Percentiles rank a stretch among this genome's conserved stretches.
These are phyloP conservation scores for Blastocystis sp. DNA, from an alignment of 352 stramenopile species.

Conservation along the genomic window DNA sequence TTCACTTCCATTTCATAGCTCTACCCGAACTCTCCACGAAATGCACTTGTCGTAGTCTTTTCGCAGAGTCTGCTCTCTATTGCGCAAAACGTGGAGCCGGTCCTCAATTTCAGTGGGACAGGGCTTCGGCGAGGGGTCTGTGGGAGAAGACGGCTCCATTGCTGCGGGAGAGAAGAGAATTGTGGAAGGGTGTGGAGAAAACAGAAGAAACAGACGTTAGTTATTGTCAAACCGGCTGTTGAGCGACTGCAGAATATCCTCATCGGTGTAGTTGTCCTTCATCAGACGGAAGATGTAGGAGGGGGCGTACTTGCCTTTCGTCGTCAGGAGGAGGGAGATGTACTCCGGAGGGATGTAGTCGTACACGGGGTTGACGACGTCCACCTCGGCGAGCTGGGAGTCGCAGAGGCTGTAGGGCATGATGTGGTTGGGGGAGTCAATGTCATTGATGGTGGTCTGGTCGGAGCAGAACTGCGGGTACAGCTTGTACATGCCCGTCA, in stretches of 20 bases:
- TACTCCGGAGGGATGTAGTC: conserved; percentile 69
- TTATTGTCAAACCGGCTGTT: conserved; percentile 63
- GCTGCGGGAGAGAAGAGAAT: not conserved
- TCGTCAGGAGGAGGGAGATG: conserved; percentile 62
- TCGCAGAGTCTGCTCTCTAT: conserved; percentile 13
- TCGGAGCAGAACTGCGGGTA: conserved; percentile 58
- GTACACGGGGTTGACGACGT: conserved; percentile 67
- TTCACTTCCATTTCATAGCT: not conserved
- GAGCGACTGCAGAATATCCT: conserved; percentile 58
- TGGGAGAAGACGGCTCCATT: not conserved
- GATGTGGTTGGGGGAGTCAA: conserved; percentile 41
- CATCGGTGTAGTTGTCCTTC: conserved; percentile 60
- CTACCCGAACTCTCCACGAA: conserved; percentile 33
- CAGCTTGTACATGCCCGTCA: conserved; percentile 69
- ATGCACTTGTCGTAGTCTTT: conserved; percentile 68
- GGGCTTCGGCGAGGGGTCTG: not conserved
- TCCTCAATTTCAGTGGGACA: conserved; percentile 37
- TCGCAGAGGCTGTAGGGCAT: conserved; percentile 53
- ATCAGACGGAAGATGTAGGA: conserved; percentile 68
- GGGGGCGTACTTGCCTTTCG: conserved; percentile 56
- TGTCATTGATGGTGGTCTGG: conserved; percentile 64
- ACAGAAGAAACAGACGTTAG: not conserved
- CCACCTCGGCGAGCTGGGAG: conserved; percentile 40
- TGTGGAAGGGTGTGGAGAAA: not conserved
- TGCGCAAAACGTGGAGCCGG: conserved; percentile 2